Base-by-base conservation (phyloP, 2,329 filamentous ascomycete genomes). In the Penicillium olsonii region DNA sequence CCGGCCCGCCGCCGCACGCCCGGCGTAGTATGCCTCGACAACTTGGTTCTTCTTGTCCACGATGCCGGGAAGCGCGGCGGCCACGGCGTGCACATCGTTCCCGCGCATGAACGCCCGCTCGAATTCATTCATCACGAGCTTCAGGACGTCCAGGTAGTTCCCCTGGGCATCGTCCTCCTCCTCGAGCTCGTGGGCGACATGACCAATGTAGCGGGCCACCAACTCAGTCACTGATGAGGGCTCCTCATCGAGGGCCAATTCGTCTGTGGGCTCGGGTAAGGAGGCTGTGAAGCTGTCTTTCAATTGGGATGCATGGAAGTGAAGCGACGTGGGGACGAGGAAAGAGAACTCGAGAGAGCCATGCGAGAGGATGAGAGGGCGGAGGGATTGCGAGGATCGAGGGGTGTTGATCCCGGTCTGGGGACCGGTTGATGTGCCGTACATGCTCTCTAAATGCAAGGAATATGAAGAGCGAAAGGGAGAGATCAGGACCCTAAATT, bases 341-440 rank as follows among this genome's bases (percentile, higher is more conserved):
- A 99, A 94, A 45, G 90, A 92, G 67, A 95, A 90, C 74, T 99
- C 94, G 76, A 99, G 91, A 47, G 90, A 90, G 71, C 95, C 94
- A 75, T 99, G 94, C 60, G 85, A 83, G 68, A 99, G 83, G 65
- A 88, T 90, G 68, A 99, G 84, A 56, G 94, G 92, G 61, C 94
- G 89, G 60, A 96, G 85, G 58, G 92, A 96, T 60, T 91, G 87
- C 63, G 89, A 94, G 49, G 92, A 96, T 76, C 94, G 87, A 64
- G 94, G 94, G 63, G 94, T 99, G 61, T 92, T 95, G 69, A 96
- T 91, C 76, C 94, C 94, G 78, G 94, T 99, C 76, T 96, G 92
- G 55, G 89, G 85, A 76, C 87, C 89, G 52, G 86, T 89, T 64
- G 71, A 71, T 67, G 88, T 85, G 75, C 89, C 89, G 83, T 94